Base-by-base conservation (phyloP, 495 filamentous ascomycete species). In the Pseudevernia furfuracea region DNA sequence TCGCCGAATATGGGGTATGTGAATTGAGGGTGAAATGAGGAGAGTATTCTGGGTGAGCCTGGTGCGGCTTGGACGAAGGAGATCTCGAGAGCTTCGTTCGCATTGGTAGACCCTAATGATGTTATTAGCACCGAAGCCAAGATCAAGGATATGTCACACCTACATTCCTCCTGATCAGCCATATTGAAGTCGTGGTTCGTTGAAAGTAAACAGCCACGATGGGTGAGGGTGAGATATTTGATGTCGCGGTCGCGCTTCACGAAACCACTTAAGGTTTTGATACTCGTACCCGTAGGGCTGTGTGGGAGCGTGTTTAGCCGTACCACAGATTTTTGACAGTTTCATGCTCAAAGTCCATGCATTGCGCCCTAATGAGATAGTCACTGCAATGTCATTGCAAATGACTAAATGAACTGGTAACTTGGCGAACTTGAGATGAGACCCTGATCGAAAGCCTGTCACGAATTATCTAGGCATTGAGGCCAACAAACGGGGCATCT, bases 1-100 rank as follows among this genome's bases (percentile, higher is more conserved):
- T 97, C 87, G 70, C 91, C 93, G 70, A 97, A 97, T 62, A 99
- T 89, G 0, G 88, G 77, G 73, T 96, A 96, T 25, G 92, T 96
- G 74, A 93, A 94, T 69, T 82, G 82, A 3, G 94, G 94, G 63
- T 89, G 81, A 75, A 97, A 97, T 61, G 79, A 81, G 25, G 80
- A 78, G 38, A 88, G 69, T 6, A 81, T 83, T 69, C 83, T 83
- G 25, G 83, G 77, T 63, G 80, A 81, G 43, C 78, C 71, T 10
- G 80, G 73, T 17, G 77, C 75, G 1, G 88, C 82, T 66, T 81
- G 80, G 48, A 91, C 80, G 53, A 95, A 75, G 14, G 87, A 88
- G 67, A 95, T 80, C 34, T 82, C 75, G 36, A 93, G 67, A 67
- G 88, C 88, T 74, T 92, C 84, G 69, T 88, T 93, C 68, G 90